Evolutionary conservation across 345 rosid genomes (phyloP).

Genomic region (Aquilaria malaccensis): DNA sequence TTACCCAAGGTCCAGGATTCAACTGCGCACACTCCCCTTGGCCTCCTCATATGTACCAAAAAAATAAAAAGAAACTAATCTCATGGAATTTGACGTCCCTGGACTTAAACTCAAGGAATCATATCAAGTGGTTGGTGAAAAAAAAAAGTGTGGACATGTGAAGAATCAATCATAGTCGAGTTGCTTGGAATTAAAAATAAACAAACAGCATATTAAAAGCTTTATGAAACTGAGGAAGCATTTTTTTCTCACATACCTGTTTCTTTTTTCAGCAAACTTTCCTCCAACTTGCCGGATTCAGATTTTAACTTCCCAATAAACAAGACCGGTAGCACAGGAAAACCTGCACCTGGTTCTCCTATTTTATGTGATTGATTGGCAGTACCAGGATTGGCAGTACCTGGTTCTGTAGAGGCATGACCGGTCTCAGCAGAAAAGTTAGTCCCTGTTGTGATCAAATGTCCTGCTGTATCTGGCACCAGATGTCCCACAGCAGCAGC

Average conservation of each 20-base stretch:
- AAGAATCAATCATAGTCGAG: no score
- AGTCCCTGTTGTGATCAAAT: constrained; percentile 8
- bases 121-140: no score
- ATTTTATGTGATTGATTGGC: constrained; percentile 16
- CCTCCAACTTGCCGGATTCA: background rate
- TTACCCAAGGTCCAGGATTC: no score
- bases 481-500: background rate
- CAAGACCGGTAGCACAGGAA: constrained; percentile 7
- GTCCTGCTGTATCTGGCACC: background rate
- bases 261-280: background rate
- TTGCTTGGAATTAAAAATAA: no score
- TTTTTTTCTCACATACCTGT: constrained; percentile 8
- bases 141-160: no score
- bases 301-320: constrained; percentile 6
- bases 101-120: no score
- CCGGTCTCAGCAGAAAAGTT: constrained; percentile 9
- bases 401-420: constrained; percentile 7
- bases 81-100: no score
- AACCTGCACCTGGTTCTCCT: constrained; percentile 15
- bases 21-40: no score
- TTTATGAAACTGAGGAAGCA: background rate
- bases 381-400: constrained; percentile 9
- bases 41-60: no score
- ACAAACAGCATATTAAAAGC: no score
- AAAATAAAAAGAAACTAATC: no score